Evolutionary conservation across 345 rosid genomes (phyloP).

Genomic region (Gynandropsis gynandra): DNA sequence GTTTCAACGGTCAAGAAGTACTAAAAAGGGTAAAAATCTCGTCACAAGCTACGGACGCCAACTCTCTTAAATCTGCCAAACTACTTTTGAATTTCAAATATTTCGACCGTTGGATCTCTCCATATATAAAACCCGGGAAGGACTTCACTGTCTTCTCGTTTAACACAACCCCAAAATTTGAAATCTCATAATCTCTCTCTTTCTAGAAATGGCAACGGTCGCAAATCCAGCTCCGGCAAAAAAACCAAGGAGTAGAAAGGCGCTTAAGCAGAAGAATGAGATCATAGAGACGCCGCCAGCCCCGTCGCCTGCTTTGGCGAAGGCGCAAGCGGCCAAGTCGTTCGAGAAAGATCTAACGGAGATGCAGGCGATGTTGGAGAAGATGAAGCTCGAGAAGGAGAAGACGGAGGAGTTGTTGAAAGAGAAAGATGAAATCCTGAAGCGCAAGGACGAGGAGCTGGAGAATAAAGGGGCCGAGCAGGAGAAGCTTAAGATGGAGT

Average conservation of each 20-base stretch:
- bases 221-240: not conserved
- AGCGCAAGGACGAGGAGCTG: slow-evolving; percentile 70
- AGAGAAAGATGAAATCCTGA: slow-evolving; percentile 71
- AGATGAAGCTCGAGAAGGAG: slow-evolving; percentile 72
- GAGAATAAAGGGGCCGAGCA: slow-evolving; percentile 52
- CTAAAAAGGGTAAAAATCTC: too few relatives aligned
- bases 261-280: slow-evolving; percentile 5
- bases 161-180: not conserved
- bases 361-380: slow-evolving; percentile 58
- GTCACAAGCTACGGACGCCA: slow-evolving; percentile 17
- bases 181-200: too few relatives aligned
- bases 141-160: not conserved
- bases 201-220: not conserved
- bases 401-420: slow-evolving; percentile 65
- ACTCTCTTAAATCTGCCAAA: slow-evolving; percentile 6
- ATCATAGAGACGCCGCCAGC: slow-evolving; percentile 6
- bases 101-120: slow-evolving; percentile 16
- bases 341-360: slow-evolving; percentile 51
- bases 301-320: slow-evolving; percentile 28
- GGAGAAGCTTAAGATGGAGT: slow-evolving; percentile 60
- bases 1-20: slow-evolving; percentile 3
- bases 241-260: not conserved
- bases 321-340: slow-evolving; percentile 23
- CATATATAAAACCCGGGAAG: not conserved
- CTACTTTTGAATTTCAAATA: slow-evolving; percentile 19